Conservation (phyloP, 1,284 basidiomycete species). For the Boletellus deceptivus region DNA sequence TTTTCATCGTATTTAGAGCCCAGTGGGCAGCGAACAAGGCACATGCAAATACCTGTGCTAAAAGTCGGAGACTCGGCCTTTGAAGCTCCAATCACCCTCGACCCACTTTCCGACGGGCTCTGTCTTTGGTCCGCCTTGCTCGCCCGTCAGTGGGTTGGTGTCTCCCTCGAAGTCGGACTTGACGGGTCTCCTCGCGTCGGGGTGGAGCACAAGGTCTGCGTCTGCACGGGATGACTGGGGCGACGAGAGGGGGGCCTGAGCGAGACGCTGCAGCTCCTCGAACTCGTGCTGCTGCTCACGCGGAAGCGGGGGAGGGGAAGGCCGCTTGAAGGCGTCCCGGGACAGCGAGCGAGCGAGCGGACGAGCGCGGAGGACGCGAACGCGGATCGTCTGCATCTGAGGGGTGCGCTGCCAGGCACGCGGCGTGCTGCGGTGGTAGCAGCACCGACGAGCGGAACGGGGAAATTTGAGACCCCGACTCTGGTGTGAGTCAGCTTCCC, state of each 20-base stretch:
- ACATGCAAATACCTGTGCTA: constrained; percentile 32
- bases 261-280: constrained; percentile 64
- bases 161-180: constrained; percentile 70
- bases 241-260: constrained; percentile 45
- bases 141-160: constrained; percentile 70
- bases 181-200: constrained; percentile 62
- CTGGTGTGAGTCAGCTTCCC: too few species aligned
- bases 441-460: too few species aligned
- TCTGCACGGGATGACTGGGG: constrained; percentile 28
- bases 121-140: constrained; percentile 71
- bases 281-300: constrained; percentile 71
- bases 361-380: neutral
- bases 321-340: constrained; percentile 45
- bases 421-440: too few species aligned
- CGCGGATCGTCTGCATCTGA: neutral
- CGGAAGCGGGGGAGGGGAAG: constrained; percentile 70
- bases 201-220: constrained; percentile 52
- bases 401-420: constrained; percentile 1
- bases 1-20: neutral
- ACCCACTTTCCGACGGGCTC: constrained; percentile 69
- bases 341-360: constrained; percentile 17
- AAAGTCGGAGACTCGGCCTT: constrained; percentile 80
- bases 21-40: neutral
- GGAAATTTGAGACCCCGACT: too few species aligned
- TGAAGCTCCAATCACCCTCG: constrained; percentile 78